Base-by-base conservation (phyloP, 2,329 filamentous ascomycete species). In the Helotiales sp. region DNA sequence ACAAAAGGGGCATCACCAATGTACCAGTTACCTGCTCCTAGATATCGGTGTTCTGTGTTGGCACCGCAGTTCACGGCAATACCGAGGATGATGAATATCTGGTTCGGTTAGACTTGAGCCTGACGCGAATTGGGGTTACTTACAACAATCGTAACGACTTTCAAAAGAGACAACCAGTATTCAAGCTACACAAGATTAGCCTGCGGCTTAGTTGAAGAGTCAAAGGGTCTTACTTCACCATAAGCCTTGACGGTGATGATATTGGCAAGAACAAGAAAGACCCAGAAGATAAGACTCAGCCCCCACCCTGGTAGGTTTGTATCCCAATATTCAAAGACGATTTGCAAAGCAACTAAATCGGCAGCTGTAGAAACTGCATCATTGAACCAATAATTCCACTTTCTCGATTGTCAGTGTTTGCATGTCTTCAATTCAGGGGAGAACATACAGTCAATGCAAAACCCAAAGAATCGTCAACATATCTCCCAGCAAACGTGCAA, bases 341-440 rank as follows among this genome's bases (percentile, higher is more conserved):
- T 77, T 74, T 87, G 85, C 37, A 87, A 75, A 0, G 86, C 83
- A 22, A 89, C 85, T 28, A 90, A 78, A 77, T 91, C 88, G 0
- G 86, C 81, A 0, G 87, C 88, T 1, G 84, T 86, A 0, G 82
- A 84, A 0, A 87, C 84, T 1, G 87, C 87, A 77, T 90, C 87
- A 74, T 90, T 89, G 72, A 89, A 89, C 87, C 87, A 90, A 75
- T 86, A 87, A 70, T 87, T 87, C 85, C 84, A 76, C 58, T 61
- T 4, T 13, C 30, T 22, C 6, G 1, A 7, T 22, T 30, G 50
- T 17, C 13, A 37, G 13, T 45, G 5, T 17, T 10, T 3, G n/a
- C n/a, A n/a, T n/a, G 32, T 30, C 20, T 20, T 2, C 13, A 3
- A 3, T 3, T n/a, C 20, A 20, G 34, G 13, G 5, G 10, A 17